A percentile compares a stretch with the other conserved stretches of the same genome.
Evolutionary conservation across 2,329 filamentous ascomycete genomes (phyloP).

Genomic region (Aphanoascus verrucosus): DNA sequence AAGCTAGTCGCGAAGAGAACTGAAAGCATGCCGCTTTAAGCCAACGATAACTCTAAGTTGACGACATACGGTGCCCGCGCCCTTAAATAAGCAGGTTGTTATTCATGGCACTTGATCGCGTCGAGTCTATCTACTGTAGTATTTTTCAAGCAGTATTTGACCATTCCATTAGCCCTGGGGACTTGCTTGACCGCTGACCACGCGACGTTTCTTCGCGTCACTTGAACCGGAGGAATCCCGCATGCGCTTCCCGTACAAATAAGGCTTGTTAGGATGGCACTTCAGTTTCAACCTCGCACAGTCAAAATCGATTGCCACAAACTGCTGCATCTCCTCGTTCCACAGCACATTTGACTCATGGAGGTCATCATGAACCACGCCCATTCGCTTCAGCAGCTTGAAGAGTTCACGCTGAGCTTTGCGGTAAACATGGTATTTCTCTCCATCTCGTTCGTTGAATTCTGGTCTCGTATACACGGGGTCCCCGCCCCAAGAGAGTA

Average conservation of each 20-base stretch:
- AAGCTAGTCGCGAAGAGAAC: too few species aligned
- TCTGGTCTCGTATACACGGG: background rate
- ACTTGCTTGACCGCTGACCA: background rate
- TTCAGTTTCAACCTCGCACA: background rate
- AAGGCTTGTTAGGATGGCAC: background rate
- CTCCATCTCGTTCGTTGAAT: background rate
- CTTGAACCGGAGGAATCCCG: background rate
- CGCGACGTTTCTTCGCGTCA: background rate
- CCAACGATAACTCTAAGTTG: too few species aligned
- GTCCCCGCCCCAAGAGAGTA: slow-evolving; percentile 10
- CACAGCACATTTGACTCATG: slow-evolving; percentile 10
- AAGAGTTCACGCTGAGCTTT: background rate
- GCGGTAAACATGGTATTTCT: background rate
- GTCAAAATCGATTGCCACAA: slow-evolving; percentile 12
- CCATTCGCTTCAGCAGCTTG: background rate
- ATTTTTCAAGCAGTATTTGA: too few species aligned
- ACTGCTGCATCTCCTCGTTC: slow-evolving; percentile 8
- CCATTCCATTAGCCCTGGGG: background rate
- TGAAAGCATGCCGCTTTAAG: too few species aligned
- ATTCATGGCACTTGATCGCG: too few species aligned
- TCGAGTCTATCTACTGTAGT: too few species aligned
- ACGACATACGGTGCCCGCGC: too few species aligned
- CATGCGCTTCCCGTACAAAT: background rate
- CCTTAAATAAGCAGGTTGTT: too few species aligned
- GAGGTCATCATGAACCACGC: slow-evolving; percentile 6